Evolutionary conservation across 2,329 filamentous ascomycete genomes (phyloP).

Genomic region (Colletotrichum melonis): DNA sequence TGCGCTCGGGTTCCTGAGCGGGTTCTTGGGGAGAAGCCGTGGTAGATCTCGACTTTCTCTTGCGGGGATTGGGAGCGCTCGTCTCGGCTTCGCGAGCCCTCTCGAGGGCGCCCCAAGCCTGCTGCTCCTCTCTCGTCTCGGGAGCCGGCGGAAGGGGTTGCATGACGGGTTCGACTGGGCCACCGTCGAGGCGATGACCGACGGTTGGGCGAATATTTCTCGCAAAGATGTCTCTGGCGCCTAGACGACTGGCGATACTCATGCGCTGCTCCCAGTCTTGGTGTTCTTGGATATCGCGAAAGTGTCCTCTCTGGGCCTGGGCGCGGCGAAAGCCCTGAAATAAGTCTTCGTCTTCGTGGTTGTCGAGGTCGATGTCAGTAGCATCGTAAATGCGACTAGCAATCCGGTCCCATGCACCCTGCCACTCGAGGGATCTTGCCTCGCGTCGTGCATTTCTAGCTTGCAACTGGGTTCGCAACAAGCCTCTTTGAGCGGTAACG

Average conservation of each 20-base stretch:
- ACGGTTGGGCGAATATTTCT: conserved; percentile 68
- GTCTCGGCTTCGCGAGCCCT: conserved; percentile 78
- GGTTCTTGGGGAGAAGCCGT: conserved; percentile 78
- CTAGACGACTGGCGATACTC: conserved; percentile 83
- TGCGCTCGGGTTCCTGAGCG: conserved; percentile 77
- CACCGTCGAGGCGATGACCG: conserved; percentile 70
- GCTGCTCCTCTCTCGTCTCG: conserved; percentile 82
- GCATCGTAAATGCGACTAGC: conserved; percentile 72
- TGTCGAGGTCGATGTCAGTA: conserved; percentile 82
- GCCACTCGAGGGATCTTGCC: conserved; percentile 86
- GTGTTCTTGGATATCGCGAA: conserved; percentile 64
- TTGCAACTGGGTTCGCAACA: conserved; percentile 67
- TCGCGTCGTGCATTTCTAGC: conserved; percentile 66
- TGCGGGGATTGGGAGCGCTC: conserved; percentile 63
- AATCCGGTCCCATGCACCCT: conserved; percentile 82
- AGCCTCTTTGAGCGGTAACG: conserved; percentile 44
- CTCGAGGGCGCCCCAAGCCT: conserved; percentile 92
- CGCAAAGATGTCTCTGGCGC: conserved; percentile 78
- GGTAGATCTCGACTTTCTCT: conserved; percentile 79
- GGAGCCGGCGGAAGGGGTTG: conserved; percentile 1
- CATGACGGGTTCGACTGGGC: conserved; percentile 40
- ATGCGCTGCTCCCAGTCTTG: conserved; percentile 87
- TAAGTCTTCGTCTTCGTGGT: conserved; percentile 81
- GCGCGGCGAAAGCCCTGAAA: conserved; percentile 65
- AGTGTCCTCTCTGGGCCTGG: conserved; percentile 60